Conservation (phyloP, 768 basidiomycete genomes). For the Podaxis sp. region DNA sequence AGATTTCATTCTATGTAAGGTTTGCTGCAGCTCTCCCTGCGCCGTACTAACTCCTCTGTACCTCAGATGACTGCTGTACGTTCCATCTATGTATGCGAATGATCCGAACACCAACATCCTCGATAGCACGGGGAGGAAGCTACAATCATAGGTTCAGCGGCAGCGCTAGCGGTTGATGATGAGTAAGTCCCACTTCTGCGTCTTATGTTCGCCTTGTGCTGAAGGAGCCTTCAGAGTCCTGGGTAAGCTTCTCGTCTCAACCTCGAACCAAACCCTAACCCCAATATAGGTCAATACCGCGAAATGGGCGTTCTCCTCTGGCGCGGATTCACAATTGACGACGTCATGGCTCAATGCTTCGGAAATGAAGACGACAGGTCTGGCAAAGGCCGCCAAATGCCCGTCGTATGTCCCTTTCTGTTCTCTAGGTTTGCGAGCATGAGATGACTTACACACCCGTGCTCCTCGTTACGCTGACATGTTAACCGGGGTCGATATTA, state of each 20-base stretch:
- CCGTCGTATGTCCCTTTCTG: constrained; percentile 53
- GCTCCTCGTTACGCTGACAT: not conserved
- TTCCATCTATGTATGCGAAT: constrained; percentile 9
- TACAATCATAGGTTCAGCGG: constrained; percentile 83
- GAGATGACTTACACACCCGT: not conserved
- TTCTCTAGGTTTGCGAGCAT: not conserved
- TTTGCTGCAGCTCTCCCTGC: not conserved
- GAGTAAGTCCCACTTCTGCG: constrained; percentile 51
- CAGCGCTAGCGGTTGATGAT: constrained; percentile 75
- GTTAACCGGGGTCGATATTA: constrained; percentile 23
- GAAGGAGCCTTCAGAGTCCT: constrained; percentile 51
- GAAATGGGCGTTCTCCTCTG: constrained; percentile 90
- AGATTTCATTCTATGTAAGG: constrained; percentile 82
- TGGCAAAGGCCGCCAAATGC: constrained; percentile 91
- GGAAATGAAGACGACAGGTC: constrained; percentile 77
- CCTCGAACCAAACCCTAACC: not conserved
- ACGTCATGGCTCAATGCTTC: constrained; percentile 91
- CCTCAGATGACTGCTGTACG: constrained; percentile 79
- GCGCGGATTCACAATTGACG: constrained; percentile 76
- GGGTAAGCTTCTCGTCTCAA: constrained; percentile 36
- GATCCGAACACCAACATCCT: constrained; percentile 2
- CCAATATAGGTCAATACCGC: constrained; percentile 73
- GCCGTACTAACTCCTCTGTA: not conserved
- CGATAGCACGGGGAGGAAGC: constrained; percentile 86
- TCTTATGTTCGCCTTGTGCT: not conserved